Conservation (phyloP, 345 rosid species). For the Populus nigra region DNA sequence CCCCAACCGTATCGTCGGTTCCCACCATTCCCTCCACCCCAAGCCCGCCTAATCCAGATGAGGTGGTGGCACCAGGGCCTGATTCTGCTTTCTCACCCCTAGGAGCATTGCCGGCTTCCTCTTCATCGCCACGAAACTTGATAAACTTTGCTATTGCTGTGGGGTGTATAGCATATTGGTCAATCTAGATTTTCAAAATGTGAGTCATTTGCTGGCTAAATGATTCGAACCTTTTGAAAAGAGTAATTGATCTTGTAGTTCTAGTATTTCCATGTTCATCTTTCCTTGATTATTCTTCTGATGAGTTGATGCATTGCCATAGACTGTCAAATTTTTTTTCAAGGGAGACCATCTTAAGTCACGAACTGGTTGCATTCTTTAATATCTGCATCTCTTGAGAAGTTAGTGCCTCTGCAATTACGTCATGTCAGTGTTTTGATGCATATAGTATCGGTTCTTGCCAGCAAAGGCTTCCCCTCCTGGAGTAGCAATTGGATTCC, state of each 20-base stretch:
- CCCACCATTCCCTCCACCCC: constrained; percentile 77
- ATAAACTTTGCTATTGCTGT: constrained; percentile 6
- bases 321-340: neutral
- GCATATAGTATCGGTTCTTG: neutral
- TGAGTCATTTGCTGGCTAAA: neutral
- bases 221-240: neutral
- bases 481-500: neutral
- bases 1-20: constrained; percentile 46
- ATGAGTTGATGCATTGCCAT: constrained; percentile 5
- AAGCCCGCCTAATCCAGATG: constrained; percentile 86
- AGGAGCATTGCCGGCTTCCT: constrained; percentile 42
- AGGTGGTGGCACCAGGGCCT: constrained; percentile 30
- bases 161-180: constrained; percentile 18
- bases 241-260: neutral
- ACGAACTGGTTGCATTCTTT: neutral
- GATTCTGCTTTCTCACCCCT: constrained; percentile 52
- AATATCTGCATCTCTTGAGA: neutral
- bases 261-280: neutral
- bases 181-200: constrained; percentile 1
- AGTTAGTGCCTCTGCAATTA: neutral
- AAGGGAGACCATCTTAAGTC: neutral
- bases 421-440: neutral
- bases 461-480: neutral
- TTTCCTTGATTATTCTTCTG: neutral
- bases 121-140: constrained; percentile 27